Percentiles rank a stretch among this genome's conserved stretches.
phyloP scores from a whole-genome alignment of 371 early-diverging fungal species.

The Coemansia sp. region DNA sequence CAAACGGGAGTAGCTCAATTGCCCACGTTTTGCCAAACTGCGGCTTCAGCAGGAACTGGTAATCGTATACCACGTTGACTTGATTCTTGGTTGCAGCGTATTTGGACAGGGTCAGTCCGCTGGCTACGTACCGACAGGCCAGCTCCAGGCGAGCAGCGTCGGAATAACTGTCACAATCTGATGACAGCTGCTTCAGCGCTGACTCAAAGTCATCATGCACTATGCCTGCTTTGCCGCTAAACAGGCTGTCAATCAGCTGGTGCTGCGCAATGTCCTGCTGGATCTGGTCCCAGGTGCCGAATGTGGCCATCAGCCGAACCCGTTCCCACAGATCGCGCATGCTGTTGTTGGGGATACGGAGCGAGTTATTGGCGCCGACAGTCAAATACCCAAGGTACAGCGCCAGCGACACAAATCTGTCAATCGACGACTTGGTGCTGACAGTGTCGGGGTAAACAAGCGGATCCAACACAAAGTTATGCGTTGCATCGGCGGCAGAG shows the following conservation, averaged over 20 bases:
- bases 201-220: neutral
- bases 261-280: neutral
- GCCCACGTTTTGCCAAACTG: too few relatives aligned
- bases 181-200: neutral
- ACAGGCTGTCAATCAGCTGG: neutral
- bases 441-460: too few relatives aligned
- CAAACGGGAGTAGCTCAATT: too few relatives aligned
- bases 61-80: too few relatives aligned
- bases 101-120: neutral
- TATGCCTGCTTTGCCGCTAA: neutral
- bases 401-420: neutral
- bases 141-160: neutral
- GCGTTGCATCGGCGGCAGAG: neutral
- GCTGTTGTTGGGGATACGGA: neutral
- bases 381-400: neutral
- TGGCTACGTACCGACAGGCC: neutral
- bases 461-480: neutral
- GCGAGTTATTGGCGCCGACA: neutral
- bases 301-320: neutral
- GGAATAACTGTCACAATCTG: neutral
- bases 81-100: too few relatives aligned
- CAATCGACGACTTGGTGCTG: neutral
- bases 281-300: neutral
- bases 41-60: too few relatives aligned
- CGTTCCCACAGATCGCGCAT: neutral